Evolutionary conservation across 2,329 filamentous ascomycete species (phyloP).

Genomic region (Didymella pomorum): DNA sequence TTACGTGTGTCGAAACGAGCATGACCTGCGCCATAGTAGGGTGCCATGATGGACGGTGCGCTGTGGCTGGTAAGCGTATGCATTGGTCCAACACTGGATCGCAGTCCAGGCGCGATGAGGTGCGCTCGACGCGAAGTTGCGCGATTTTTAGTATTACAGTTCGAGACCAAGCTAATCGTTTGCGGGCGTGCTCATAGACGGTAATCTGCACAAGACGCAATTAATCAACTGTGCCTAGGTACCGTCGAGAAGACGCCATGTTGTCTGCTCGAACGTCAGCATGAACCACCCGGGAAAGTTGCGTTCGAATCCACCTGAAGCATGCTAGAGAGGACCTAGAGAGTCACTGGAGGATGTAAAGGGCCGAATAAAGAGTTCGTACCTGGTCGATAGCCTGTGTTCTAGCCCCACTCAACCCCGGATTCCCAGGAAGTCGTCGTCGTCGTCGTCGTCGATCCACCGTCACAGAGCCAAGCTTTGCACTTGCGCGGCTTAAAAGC

Average conservation of each 20-base stretch:
- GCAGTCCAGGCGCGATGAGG: conserved; percentile 6
- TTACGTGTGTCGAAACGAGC: not conserved
- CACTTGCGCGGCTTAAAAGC: conserved; percentile 12
- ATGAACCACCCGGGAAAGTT: not conserved
- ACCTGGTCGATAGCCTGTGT: not conserved
- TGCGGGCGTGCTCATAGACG: not conserved
- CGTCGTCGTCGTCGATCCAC: conserved; percentile 6
- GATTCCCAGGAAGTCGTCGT: conserved; percentile 3
- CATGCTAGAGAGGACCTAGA: not conserved
- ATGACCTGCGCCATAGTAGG: conserved; percentile 10
- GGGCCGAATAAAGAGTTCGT: not conserved
- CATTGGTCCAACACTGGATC: conserved; percentile 1
- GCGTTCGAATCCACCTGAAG: not conserved
- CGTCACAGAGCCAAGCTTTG: conserved; percentile 13
- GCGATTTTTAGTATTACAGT: conserved; percentile 15
- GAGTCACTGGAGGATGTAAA: not conserved
- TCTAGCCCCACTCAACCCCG: conserved; percentile 12
- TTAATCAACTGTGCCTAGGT: not conserved
- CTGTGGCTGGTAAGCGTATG: conserved; percentile 15
- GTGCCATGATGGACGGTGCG: not conserved
- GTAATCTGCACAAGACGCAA: not conserved
- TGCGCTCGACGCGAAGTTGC: conserved; percentile 3
- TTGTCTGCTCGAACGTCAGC: not conserved
- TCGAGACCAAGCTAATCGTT: not conserved
- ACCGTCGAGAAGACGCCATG: not conserved